These are phyloP conservation scores for Psilocybe mexicana DNA, from an alignment of 1,284 basidiomycete species.

Conservation along the genomic window DNA sequence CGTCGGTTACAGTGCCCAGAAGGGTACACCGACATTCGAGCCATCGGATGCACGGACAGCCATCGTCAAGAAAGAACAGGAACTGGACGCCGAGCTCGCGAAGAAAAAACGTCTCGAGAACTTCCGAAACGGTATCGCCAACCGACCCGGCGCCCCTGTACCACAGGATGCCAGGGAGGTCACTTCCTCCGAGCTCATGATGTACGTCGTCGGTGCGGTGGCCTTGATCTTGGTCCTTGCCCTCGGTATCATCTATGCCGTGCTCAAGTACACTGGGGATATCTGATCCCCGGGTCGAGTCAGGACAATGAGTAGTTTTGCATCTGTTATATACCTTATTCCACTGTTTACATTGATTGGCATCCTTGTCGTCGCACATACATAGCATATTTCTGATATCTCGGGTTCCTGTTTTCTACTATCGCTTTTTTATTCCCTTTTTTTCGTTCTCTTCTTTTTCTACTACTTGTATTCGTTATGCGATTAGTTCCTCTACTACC, in stretches of 20 bases:
- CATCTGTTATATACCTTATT: neutral
- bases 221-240: constrained; percentile 37
- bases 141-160: neutral
- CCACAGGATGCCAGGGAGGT: constrained; percentile 17
- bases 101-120: constrained; percentile 45
- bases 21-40: constrained; percentile 41
- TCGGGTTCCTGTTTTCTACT: neutral
- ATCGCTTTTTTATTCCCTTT: neutral
- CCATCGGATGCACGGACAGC: constrained; percentile 56
- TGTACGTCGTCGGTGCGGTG: constrained; percentile 44
- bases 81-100: constrained; percentile 38
- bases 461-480: neutral
- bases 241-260: constrained; percentile 32
- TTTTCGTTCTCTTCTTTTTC: neutral
- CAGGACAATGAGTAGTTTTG: neutral
- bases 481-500: neutral
- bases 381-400: neutral
- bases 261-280: constrained; percentile 33
- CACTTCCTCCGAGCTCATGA: constrained; percentile 36
- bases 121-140: constrained; percentile 24
- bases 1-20: constrained; percentile 48
- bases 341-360: neutral
- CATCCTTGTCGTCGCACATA: neutral
- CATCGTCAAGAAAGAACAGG: constrained; percentile 44
- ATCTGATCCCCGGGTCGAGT: neutral